Conservation (phyloP, 495 filamentous ascomycete species). For the Mytilinidion resinicola region DNA sequence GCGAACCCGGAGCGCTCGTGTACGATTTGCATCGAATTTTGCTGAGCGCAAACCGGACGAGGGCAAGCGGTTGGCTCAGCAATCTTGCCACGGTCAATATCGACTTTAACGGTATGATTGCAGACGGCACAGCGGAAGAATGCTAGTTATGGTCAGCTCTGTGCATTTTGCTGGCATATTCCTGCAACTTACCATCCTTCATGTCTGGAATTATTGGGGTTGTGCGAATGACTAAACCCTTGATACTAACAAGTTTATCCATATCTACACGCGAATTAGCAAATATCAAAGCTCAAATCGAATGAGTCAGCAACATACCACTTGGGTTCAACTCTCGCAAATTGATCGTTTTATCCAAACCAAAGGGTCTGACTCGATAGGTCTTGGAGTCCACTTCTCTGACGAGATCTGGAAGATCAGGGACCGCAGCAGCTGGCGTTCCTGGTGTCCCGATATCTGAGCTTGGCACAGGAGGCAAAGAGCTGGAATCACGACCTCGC, state of each 20-base stretch:
- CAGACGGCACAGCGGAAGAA: conserved; percentile 95
- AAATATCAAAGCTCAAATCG: not conserved
- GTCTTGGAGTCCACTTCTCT: conserved; percentile 59
- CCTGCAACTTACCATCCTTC: conserved; percentile 59
- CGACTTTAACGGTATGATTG: conserved; percentile 81
- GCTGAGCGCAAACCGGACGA: conserved; percentile 70
- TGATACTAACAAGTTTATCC: conserved; percentile 93
- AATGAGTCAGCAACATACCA: conserved; percentile 38
- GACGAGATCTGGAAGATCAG: conserved; percentile 54
- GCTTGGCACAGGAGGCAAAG: conserved; percentile 65
- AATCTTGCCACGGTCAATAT: conserved; percentile 92
- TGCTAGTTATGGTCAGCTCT: conserved; percentile 16
- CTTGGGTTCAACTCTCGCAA: conserved; percentile 92
- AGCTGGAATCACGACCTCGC: conserved; percentile 50
- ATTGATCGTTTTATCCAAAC: conserved; percentile 80
- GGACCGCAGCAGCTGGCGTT: conserved; percentile 13
- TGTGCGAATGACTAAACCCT: conserved; percentile 91
- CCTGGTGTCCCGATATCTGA: conserved; percentile 53
- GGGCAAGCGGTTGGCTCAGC: conserved; percentile 89
- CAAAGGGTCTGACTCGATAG: conserved; percentile 85
- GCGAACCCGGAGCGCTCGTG: conserved; percentile 94
- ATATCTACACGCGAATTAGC: conserved; percentile 51
- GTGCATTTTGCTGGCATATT: not conserved
- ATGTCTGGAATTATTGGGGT: conserved; percentile 97
- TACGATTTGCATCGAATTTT: conserved; percentile 95